phyloP scores from a whole-genome alignment of 1,139 yeast genomes.

The Kluyveromyces sp. region DNA sequence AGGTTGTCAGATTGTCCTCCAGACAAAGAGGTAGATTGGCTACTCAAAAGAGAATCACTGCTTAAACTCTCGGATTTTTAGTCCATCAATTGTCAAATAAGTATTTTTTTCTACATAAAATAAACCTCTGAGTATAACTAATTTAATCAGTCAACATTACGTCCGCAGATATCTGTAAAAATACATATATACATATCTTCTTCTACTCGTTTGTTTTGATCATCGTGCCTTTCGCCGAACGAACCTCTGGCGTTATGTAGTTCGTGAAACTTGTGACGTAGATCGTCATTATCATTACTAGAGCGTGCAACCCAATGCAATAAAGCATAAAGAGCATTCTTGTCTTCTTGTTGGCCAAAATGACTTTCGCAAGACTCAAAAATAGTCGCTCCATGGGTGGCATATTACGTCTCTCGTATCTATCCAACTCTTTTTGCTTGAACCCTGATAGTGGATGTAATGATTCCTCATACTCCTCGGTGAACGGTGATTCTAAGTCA shows the following conservation, averaged over 20 bases:
- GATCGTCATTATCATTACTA: slow-evolving; percentile 61
- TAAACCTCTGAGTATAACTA: slow-evolving; percentile 4
- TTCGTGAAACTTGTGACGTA: slow-evolving; percentile 47
- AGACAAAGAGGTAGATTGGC: slow-evolving; percentile 94
- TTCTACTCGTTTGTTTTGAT: slow-evolving; percentile 1
- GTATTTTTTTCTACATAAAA: slow-evolving; percentile 1
- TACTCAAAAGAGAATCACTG: slow-evolving; percentile 67
- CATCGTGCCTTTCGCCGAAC: slow-evolving; percentile 24
- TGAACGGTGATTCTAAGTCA: slow-evolving; percentile 53
- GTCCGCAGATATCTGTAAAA: neutral
- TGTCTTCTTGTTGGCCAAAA: slow-evolving; percentile 65
- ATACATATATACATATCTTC: too few species aligned
- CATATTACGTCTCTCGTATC: slow-evolving; percentile 57
- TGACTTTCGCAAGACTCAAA: slow-evolving; percentile 62
- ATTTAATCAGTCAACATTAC: slow-evolving; percentile 3
- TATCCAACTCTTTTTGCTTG: slow-evolving; percentile 67
- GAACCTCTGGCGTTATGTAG: slow-evolving; percentile 40
- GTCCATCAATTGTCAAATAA: neutral
- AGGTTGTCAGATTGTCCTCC: slow-evolving; percentile 64
- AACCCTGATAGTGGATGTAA: slow-evolving; percentile 81
- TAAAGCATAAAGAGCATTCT: slow-evolving; percentile 68
- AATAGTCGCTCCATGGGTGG: slow-evolving; percentile 78
- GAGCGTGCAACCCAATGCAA: slow-evolving; percentile 65
- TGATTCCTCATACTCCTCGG: slow-evolving; percentile 63
- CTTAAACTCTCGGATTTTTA: slow-evolving; percentile 26